A percentile compares a stretch with the other conserved stretches of the same genome.
Evolutionary conservation across 2,329 filamentous ascomycete species (phyloP).

Genomic region (Cytospora paraplurivora): DNA sequence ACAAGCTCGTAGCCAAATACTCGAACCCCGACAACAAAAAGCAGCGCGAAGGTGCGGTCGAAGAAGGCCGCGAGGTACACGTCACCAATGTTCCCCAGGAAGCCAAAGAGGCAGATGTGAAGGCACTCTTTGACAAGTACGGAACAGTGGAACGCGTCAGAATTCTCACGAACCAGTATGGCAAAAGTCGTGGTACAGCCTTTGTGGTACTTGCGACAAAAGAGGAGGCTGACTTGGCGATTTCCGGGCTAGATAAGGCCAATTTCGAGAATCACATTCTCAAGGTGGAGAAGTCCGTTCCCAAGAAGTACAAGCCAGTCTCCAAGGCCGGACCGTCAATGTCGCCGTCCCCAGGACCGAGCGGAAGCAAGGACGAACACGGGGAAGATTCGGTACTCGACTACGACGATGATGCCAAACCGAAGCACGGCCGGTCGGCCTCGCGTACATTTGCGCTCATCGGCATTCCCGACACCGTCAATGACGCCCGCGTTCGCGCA

Average conservation of each 20-base stretch:
- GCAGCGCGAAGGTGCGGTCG: constrained; percentile 73
- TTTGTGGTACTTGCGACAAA: constrained; percentile 77
- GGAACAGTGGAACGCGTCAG: constrained; percentile 74
- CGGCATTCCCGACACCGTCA: constrained; percentile 89
- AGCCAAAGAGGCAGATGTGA: constrained; percentile 68
- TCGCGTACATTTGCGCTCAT: constrained; percentile 71
- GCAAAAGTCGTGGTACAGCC: constrained; percentile 73
- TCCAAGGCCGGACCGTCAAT: constrained; percentile 45
- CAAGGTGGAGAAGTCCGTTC: constrained; percentile 62
- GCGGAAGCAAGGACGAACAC: constrained; percentile 36
- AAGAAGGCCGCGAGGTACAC: constrained; percentile 87
- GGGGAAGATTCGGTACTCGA: constrained; percentile 45
- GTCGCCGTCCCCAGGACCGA: constrained; percentile 40
- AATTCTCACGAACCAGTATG: constrained; percentile 67
- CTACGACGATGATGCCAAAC: constrained; percentile 21
- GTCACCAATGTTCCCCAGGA: constrained; percentile 68
- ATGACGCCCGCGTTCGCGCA: constrained; percentile 77
- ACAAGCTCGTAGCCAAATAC: constrained; percentile 74
- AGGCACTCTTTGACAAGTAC: constrained; percentile 71
- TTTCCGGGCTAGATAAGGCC: constrained; percentile 69
- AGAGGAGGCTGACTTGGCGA: constrained; percentile 67
- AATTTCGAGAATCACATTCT: constrained; percentile 70
- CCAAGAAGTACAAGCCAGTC: constrained; percentile 58
- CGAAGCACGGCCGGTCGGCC: constrained; percentile 31
- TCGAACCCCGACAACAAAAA: constrained; percentile 82